phyloP scores from a whole-genome alignment of 1,139 yeast species.

The Taiozyma sp. region DNA sequence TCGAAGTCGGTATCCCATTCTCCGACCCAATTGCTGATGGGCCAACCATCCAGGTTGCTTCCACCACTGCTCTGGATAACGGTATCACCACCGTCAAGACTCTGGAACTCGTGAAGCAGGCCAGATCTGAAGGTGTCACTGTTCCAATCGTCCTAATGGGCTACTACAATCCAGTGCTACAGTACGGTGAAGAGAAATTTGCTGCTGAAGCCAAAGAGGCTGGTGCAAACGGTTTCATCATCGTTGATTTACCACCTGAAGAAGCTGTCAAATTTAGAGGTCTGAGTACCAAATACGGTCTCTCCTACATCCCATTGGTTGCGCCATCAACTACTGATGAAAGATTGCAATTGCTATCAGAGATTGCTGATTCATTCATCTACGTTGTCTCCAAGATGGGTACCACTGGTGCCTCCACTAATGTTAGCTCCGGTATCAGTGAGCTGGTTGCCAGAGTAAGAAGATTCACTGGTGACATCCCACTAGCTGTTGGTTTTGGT shows the following conservation, averaged over 20 bases:
- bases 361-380: constrained; percentile 90
- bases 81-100: constrained; percentile 71
- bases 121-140: constrained; percentile 79
- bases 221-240: constrained; percentile 93
- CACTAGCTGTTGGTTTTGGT: constrained; percentile 97
- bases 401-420: constrained; percentile 82
- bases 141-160: constrained; percentile 95
- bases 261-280: constrained; percentile 88
- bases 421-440: constrained; percentile 61
- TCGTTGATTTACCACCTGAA: constrained; percentile 97
- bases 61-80: constrained; percentile 71
- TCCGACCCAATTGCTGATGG: constrained; percentile 99
- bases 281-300: constrained; percentile 59
- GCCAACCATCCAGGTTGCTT: constrained; percentile 89
- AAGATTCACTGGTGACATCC: constrained; percentile 66
- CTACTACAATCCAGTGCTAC: constrained; percentile 89
- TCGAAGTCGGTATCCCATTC: constrained; percentile 94
- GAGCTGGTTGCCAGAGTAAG: constrained; percentile 73
- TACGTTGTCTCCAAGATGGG: constrained; percentile 98
- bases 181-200: constrained; percentile 83
- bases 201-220: constrained; percentile 73
- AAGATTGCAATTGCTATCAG: constrained; percentile 70
- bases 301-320: constrained; percentile 87
- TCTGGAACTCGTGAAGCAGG: constrained; percentile 65
- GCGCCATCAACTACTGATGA: constrained; percentile 97